Evolutionary conservation across 2,329 filamentous ascomycete genomes (phyloP).

Genomic region (Colletotrichum caudatum): DNA sequence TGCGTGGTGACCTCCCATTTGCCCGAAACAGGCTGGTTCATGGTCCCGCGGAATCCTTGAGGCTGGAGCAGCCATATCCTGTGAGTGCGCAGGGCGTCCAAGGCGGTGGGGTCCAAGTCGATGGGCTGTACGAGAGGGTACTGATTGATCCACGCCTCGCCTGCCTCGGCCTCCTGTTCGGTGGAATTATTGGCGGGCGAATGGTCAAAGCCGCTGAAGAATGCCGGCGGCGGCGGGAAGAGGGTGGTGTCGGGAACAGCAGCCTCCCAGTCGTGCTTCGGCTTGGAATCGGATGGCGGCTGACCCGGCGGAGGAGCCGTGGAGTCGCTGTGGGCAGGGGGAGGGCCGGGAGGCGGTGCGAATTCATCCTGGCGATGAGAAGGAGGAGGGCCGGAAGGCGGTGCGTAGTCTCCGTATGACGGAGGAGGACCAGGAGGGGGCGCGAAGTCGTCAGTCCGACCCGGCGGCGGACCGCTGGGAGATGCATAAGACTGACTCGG

Average conservation of each 20-base stretch:
- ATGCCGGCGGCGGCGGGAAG: conserved; percentile 77
- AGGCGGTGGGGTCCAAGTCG: conserved; percentile 59
- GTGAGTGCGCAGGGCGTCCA: conserved; percentile 61
- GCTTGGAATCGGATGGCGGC: conserved; percentile 43
- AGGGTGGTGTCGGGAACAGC: conserved; percentile 79
- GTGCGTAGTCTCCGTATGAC: conserved; percentile 43
- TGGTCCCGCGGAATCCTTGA: conserved; percentile 58
- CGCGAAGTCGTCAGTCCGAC: conserved; percentile 45
- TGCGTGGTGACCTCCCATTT: conserved; percentile 62
- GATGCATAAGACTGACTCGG: conserved; percentile 44
- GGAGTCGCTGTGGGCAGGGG: conserved; percentile 45
- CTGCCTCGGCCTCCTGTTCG: conserved; percentile 71
- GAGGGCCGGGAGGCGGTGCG: conserved; percentile 49
- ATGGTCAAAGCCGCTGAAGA: conserved; percentile 71
- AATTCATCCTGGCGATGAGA: conserved; percentile 43
- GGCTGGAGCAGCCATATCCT: conserved; percentile 69
- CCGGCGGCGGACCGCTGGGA: conserved; percentile 32
- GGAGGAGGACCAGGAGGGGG: conserved; percentile 54
- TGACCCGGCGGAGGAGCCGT: conserved; percentile 55
- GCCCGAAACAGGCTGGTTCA: conserved; percentile 61
- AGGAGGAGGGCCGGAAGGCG: conserved; percentile 50
- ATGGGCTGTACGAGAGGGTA: conserved; percentile 70
- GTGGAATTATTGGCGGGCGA: conserved; percentile 79
- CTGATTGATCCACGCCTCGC: conserved; percentile 72
- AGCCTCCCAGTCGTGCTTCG: conserved; percentile 75